Conservation (phyloP, 176 grass and related monocot species). For the Hyparrhenia diplandra region DNA sequence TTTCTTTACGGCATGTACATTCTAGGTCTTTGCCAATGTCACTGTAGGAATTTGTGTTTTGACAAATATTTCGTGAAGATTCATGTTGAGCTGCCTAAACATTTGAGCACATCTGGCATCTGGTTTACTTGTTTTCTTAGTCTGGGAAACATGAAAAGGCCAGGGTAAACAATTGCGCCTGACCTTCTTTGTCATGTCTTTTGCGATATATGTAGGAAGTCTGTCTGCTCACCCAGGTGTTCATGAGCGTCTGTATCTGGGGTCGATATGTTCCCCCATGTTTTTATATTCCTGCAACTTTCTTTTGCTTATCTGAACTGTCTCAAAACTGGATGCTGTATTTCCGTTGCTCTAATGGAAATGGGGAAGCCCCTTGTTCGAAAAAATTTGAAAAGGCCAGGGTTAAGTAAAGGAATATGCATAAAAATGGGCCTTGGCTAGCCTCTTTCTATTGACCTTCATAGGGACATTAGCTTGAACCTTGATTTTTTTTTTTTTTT, state of each 20-base stretch:
- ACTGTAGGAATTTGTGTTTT: background rate
- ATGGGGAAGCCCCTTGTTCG: no score
- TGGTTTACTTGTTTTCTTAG: background rate
- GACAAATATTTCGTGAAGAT: background rate
- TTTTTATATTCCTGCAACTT: no score
- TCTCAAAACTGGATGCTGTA: no score
- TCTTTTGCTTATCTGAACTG: no score
- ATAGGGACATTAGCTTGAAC: background rate
- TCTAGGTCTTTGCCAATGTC: background rate
- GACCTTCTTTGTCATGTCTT: no score
- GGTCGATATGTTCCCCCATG: no score
- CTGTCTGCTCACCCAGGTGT: no score
- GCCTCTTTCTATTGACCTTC: background rate
- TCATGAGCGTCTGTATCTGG: no score
- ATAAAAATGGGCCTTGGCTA: background rate
- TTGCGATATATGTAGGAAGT: no score
- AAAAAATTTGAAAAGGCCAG: background rate
- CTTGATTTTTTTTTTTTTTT: background rate
- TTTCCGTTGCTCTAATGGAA: no score
- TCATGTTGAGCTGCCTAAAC: background rate
- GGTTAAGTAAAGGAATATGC: background rate
- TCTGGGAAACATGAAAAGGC: background rate
- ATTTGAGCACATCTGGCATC: background rate
- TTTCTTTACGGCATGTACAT: background rate
- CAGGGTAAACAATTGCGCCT: no score